Base-by-base conservation (phyloP, 1,284 basidiomycete species). In the Cerrena zonata region DNA sequence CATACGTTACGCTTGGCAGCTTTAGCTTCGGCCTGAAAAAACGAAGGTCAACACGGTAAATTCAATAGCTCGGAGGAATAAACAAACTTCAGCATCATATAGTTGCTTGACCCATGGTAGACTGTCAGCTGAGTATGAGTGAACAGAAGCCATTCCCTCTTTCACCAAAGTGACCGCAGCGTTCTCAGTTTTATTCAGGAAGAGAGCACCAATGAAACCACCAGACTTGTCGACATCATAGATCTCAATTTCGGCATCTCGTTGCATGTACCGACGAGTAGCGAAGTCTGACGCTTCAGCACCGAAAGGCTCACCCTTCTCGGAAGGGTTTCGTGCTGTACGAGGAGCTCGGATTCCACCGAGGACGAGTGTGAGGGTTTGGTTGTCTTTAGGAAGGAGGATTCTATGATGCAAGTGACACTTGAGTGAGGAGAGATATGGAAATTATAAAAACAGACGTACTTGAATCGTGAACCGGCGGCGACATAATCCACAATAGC, bases 401-500 rank as follows among this genome's bases (percentile, higher is more conserved):
- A 97, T 74, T 65, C 89, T 91, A 57, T 47, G 1, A 21, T 21
- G 42, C 34, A 38, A 26, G 46, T 13, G 10, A 41, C 18, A 50
- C n/a, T n/a, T 21, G 21, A 37, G 19, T 30, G 10, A 26, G 37
- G 30, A 40, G 21, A 44, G 12, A 45, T 38, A 34, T 43, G 21
- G 30, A 21, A 11, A 50, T 38, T 18, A 34, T 45, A 4, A n/a
- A 30, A 23, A 36, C 40, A 26, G 5, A 53, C 76, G 41, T 54
- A 91, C 88, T 94, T 97, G 82, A 94, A 96, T 48, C 94, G 82
- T 4, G 93, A 95, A 39, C 93, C 94, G 39, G 91, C 79, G 42
- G 93, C 86, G 53, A 98, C 93, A 66, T 92, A 97, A 49, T 99
- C 94, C 21, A 98, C 92, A 4, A 96, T 72, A 7, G 88, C 95